phyloP scores from a whole-genome alignment of 2,329 filamentous ascomycete genomes.

The Bimuria novae-zelandiae region DNA sequence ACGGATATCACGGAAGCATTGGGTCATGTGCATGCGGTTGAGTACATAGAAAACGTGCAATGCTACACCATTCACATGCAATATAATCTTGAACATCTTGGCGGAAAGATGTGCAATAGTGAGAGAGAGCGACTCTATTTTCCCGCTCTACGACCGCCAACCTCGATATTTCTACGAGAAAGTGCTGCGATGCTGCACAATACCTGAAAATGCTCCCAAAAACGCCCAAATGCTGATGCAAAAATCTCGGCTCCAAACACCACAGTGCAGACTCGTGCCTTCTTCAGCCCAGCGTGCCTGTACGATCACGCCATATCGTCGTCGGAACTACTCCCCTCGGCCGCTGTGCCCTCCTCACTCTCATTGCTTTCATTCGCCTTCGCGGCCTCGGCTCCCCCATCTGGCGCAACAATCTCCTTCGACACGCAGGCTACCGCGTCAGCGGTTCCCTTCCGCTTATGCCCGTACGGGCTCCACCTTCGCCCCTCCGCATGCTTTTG shows the following conservation, averaged over 20 bases:
- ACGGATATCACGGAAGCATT: background rate
- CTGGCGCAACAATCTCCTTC: slow-evolving; percentile 16
- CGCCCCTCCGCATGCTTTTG: slow-evolving; percentile 28
- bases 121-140: background rate
- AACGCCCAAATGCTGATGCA: slow-evolving; percentile 3
- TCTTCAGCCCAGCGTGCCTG: no score
- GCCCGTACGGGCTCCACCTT: slow-evolving; percentile 41
- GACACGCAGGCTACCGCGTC: slow-evolving; percentile 29
- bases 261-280: background rate
- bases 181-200: slow-evolving; percentile 1
- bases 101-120: background rate
- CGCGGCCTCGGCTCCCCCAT: background rate
- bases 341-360: slow-evolving; percentile 5
- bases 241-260: background rate
- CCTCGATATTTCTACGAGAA: background rate
- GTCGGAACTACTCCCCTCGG: background rate
- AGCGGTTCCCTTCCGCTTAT: slow-evolving; percentile 30
- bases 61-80: background rate
- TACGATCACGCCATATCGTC: slow-evolving; percentile 4
- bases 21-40: background rate
- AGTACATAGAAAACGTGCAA: background rate
- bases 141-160: background rate
- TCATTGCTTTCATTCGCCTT: slow-evolving; percentile 8
- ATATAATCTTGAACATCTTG: background rate
- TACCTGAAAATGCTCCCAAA: slow-evolving; percentile 6